Conservation (phyloP, 2,329 filamentous ascomycete genomes). For the Fusarium tuaranense region DNA sequence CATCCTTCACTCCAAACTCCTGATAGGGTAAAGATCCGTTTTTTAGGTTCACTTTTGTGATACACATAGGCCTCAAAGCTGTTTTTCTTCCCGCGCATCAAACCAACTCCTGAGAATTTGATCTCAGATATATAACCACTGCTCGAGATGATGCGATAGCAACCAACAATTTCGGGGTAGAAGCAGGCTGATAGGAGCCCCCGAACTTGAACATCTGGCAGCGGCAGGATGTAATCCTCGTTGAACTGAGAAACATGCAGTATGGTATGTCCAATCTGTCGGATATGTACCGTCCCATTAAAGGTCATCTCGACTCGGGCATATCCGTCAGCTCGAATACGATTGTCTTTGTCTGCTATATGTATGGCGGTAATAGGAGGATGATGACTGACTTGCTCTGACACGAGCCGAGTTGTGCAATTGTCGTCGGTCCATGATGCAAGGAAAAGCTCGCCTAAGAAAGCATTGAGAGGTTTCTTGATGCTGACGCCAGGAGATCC, state of each 20-base stretch:
- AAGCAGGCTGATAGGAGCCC: background rate
- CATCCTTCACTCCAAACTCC: background rate
- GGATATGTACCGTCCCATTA: constrained; percentile 59
- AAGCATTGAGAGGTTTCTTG: constrained; percentile 66
- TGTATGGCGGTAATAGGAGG: constrained; percentile 66
- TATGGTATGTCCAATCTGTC: constrained; percentile 52
- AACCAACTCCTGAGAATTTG: background rate
- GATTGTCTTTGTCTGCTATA: constrained; percentile 54
- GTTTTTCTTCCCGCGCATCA: background rate
- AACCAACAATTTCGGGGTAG: background rate
- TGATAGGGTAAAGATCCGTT: background rate
- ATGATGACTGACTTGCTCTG: constrained; percentile 65
- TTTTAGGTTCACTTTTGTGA: background rate
- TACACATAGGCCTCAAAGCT: background rate
- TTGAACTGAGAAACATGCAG: background rate
- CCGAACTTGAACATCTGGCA: background rate
- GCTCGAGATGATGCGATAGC: background rate
- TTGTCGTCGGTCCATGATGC: constrained; percentile 50
- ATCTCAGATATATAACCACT: background rate
- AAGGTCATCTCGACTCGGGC: constrained; percentile 64
- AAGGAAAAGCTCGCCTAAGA: constrained; percentile 63
- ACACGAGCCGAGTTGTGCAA: constrained; percentile 47
- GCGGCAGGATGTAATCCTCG: background rate
- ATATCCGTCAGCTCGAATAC: constrained; percentile 62
- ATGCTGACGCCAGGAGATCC: constrained; percentile 59